phyloP scores from a whole-genome alignment of 176 grass and related monocot genomes.

The Musa acuminata region DNA sequence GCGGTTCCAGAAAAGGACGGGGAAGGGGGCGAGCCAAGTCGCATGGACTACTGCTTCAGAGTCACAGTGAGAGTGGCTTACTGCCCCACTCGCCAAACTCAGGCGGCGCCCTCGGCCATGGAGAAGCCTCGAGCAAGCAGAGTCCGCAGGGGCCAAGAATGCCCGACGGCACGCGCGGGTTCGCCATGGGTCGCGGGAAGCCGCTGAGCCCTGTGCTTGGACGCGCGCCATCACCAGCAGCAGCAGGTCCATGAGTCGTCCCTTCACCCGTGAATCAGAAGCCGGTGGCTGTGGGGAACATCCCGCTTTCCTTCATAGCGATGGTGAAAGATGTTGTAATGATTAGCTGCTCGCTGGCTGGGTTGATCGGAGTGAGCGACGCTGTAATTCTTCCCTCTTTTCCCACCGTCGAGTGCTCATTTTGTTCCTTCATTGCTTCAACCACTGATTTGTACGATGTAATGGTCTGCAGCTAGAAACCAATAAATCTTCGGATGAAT shows the following conservation, averaged over 20 bases:
- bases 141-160: slow-evolving; percentile 43
- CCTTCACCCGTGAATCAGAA: background rate
- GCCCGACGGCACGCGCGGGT: slow-evolving; percentile 65
- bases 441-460: too few relatives aligned
- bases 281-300: too few relatives aligned
- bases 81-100: slow-evolving; percentile 40
- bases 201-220: background rate
- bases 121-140: slow-evolving; percentile 33
- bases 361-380: too few relatives aligned
- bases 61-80: background rate
- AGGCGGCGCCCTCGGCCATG: slow-evolving; percentile 14
- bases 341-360: too few relatives aligned
- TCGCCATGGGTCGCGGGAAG: slow-evolving; percentile 58
- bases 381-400: too few relatives aligned
- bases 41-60: slow-evolving; percentile 12
- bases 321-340: too few relatives aligned
- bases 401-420: too few relatives aligned
- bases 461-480: too few relatives aligned
- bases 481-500: too few relatives aligned
- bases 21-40: slow-evolving; percentile 46
- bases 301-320: too few relatives aligned
- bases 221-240: background rate
- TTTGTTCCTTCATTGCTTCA: too few relatives aligned
- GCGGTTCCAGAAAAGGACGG: slow-evolving; percentile 33
- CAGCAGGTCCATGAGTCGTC: background rate